A percentile compares a stretch with the other conserved stretches of the same genome.
Evolutionary conservation across 139 green algal genomes (phyloP).

Genomic region (Coelastrella sp.): DNA sequence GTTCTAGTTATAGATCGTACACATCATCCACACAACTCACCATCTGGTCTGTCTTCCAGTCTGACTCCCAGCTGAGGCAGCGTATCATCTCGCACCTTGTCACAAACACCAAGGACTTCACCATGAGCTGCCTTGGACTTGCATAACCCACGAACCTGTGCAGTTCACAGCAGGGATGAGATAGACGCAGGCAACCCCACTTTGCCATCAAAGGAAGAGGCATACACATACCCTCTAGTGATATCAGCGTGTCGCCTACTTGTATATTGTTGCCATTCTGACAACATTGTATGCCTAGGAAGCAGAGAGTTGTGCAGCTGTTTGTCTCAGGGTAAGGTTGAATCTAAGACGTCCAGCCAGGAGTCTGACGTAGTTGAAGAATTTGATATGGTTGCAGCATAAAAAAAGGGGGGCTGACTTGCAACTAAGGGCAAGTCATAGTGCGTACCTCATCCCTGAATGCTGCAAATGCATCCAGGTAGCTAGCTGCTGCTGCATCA

Average conservation of each 20-base stretch:
- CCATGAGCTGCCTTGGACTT: conserved; percentile 53
- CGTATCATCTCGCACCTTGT: conserved; percentile 85
- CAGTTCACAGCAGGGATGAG: too few species aligned
- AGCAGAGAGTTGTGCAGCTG: not conserved
- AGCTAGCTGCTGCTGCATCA: conserved; percentile 31
- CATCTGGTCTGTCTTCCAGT: conserved; percentile 90
- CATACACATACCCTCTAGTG: not conserved
- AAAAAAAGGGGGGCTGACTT: not conserved
- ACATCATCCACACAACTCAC: too few species aligned
- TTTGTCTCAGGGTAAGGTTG: too few species aligned
- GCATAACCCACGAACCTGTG: conserved; percentile 53
- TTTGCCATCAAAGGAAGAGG: not conserved
- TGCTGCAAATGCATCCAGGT: conserved; percentile 80
- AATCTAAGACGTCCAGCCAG: too few species aligned
- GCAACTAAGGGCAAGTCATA: not conserved
- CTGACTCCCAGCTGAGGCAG: conserved; percentile 91
- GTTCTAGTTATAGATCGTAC: too few species aligned
- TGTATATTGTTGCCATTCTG: not conserved
- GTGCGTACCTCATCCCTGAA: conserved; percentile 85
- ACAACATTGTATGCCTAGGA: not conserved
- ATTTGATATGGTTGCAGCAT: not conserved
- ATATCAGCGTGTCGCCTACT: too few species aligned
- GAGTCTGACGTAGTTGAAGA: too few species aligned
- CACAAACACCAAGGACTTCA: conserved; percentile 52
- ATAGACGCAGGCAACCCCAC: too few species aligned